Evolutionary conservation across 495 filamentous ascomycete species (phyloP).

Genomic region (Penicillium verhagenii): DNA sequence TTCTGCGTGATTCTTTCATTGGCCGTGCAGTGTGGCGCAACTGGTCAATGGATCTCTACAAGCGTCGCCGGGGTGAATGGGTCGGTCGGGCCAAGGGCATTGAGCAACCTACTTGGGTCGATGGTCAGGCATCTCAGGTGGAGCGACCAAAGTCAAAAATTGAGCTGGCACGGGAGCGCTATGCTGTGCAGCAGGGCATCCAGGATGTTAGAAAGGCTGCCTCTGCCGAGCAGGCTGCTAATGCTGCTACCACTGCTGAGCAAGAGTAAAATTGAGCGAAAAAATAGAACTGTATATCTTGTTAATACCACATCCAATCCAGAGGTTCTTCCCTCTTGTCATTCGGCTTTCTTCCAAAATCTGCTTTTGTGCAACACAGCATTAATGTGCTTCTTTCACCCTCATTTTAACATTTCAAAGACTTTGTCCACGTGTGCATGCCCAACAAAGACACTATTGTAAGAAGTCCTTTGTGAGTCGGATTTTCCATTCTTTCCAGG

Average conservation of each 20-base stretch:
- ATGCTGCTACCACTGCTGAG: no score
- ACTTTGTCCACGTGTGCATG: no score
- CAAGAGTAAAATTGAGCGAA: not conserved
- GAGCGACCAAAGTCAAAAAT: constrained; percentile 45
- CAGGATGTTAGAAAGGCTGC: constrained; percentile 10
- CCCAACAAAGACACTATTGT: no score
- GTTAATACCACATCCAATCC: not conserved
- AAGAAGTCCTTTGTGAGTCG: not conserved
- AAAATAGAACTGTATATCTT: not conserved
- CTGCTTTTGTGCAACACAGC: no score
- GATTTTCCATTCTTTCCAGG: not conserved
- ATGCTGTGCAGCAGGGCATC: constrained; percentile 31
- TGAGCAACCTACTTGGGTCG: constrained; percentile 20
- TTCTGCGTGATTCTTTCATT: constrained; percentile 68
- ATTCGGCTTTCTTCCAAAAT: no score
- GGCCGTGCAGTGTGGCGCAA: constrained; percentile 87
- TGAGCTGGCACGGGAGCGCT: constrained; percentile 48
- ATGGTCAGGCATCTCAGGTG: constrained; percentile 22
- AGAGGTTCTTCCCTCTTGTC: no score
- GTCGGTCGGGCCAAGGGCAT: constrained; percentile 60
- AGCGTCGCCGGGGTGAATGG: constrained; percentile 67
- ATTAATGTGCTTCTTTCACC: no score
- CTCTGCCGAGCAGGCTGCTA: not conserved
- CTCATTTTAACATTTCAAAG: no score
- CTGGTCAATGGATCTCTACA: constrained; percentile 89